A percentile compares a stretch with the other conserved stretches of the same genome.
Conservation (phyloP, 1,139 yeast species). For the Debaryomyces robertsiae region DNA sequence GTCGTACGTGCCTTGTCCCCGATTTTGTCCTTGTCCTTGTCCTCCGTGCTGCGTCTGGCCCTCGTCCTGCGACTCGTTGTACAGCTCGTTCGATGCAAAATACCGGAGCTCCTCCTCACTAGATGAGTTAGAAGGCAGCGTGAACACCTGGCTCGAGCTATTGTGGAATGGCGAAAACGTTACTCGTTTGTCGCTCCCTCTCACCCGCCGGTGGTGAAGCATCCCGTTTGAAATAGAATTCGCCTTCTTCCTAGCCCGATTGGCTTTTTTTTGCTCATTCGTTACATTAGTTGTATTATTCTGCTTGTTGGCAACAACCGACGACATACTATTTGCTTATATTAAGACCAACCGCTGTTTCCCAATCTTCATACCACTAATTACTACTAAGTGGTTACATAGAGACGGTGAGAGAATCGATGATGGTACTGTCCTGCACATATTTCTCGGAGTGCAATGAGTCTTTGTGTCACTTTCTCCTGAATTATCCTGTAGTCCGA, state of each 20-base stretch:
- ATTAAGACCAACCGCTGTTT: too few relatives aligned
- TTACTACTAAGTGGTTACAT: not conserved
- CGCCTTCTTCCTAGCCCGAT: constrained; percentile 12
- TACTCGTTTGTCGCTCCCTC: constrained; percentile 11
- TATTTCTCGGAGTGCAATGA: constrained; percentile 7
- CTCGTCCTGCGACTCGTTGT: constrained; percentile 6
- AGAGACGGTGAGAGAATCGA: not conserved
- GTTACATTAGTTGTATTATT: not conserved
- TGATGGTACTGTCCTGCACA: constrained; percentile 8
- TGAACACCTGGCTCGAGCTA: constrained; percentile 11
- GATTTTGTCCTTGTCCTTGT: not conserved
- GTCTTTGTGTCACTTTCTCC: constrained; percentile 3
- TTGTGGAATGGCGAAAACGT: constrained; percentile 10
- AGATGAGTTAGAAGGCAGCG: constrained; percentile 13
- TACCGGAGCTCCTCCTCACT: constrained; percentile 13
- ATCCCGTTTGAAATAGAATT: constrained; percentile 18
- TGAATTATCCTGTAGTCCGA: constrained; percentile 2
- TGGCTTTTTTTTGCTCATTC: not conserved
- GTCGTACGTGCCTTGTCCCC: not conserved
- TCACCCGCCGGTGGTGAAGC: constrained; percentile 13
- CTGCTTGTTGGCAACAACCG: constrained; percentile 1
- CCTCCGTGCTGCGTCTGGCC: not conserved
- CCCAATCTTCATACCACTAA: not conserved
- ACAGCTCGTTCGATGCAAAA: constrained; percentile 4
- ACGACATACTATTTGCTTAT: constrained; percentile 5